Base-by-base conservation (phyloP, 2,329 filamentous ascomycete species). In the Chrysoporthe deuterocubensis region DNA sequence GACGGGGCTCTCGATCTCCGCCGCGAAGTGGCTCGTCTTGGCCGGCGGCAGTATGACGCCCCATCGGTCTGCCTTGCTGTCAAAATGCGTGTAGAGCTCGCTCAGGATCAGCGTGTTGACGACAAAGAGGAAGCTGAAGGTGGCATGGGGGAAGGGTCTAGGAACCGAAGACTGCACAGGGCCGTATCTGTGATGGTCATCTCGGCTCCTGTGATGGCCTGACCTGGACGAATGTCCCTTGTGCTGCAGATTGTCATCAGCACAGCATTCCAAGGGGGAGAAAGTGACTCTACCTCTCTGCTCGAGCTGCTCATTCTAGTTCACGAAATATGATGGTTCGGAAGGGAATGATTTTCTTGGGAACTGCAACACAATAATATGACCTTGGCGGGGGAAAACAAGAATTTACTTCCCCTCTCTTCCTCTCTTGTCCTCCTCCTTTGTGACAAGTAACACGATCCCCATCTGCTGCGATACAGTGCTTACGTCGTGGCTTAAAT, bases 111-210 rank as follows among this genome's bases (percentile, higher is more conserved):
- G 62, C 4, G 21, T 32, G 50, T 44, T 44, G 37, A 64, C 62
- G n/a, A 64, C 50, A 18, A 57, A 64, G 40, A 57, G 62, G 37
- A 64, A 64, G 50, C 62, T 64, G 21, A 64, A 46, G 14, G 9
- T 6, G 26, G 37, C 37, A 16, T 21, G 34, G 2, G 18, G 34
- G 13, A 13, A 11, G 46, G 62, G 8, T 11, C 50, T 18, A 7
- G 34, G 37, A 34, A 56, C 26, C 2, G 34, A 11, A n/a, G 42
- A 46, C 59, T 62, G 59, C 44, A 13, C 21, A n/a, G 26, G 59
- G 21, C 43, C 26, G 16, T 14, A 16, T 21, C 34, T 34, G 16
- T 46, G 34, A 50, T 43, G 32, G 42, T 42, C 57, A 26, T 26
- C 37, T 40, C 56, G 56, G 8, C 6, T 58, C 56, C 21, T 42